Base-by-base conservation (phyloP, 2,329 filamentous ascomycete species). In the Alternaria hordeiaustralica region DNA sequence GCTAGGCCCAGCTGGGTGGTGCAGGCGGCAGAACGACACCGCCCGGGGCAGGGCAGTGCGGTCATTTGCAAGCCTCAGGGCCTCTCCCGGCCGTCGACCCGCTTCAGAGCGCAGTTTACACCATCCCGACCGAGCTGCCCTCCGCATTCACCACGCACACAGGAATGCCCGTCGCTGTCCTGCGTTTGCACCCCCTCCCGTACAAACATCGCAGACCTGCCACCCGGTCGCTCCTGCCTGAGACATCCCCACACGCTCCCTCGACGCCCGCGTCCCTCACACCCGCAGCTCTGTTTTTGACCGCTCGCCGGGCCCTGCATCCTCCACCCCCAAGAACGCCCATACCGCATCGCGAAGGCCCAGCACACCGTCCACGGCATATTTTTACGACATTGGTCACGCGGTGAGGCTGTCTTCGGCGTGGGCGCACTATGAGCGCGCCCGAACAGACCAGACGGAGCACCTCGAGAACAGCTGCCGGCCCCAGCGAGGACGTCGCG, bases 401-500 rank as follows among this genome's bases (percentile, higher is more conserved):
- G 57, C 71, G 63, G 67, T 71, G 75, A 75, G 67, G 49, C 68
- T 65, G 61, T 51, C 61, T 73, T 59, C 62, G 68, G 71, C 75
- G 61, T 70, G 73, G 73, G 79, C 79, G 78, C 79, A 80, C 70
- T 53, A 81, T 81, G 79, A 80, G 77, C 76, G 79, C 77, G 75
- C 72, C 72, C 65, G 71, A 67, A 67, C 72, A 76, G 70, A 73
- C 71, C 61, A 75, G 71, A 71, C 76, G 73, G 73, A 80, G 77
- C 72, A 76, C 74, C 67, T 78, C 77, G 51, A 77, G 73, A 69
- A 70, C 73, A 30, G 76, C 75, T 64, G 71, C 73, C 62, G 69
- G 74, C 61, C 61, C 68, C 58, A 63, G 63, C 62, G 61, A 60
- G 59, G 60, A 72, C 60, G 57, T 63, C 65, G 60, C 67, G 55